Evolutionary conservation across 768 basidiomycete genomes (phyloP).

Genomic region (Termitomyces sp.): DNA sequence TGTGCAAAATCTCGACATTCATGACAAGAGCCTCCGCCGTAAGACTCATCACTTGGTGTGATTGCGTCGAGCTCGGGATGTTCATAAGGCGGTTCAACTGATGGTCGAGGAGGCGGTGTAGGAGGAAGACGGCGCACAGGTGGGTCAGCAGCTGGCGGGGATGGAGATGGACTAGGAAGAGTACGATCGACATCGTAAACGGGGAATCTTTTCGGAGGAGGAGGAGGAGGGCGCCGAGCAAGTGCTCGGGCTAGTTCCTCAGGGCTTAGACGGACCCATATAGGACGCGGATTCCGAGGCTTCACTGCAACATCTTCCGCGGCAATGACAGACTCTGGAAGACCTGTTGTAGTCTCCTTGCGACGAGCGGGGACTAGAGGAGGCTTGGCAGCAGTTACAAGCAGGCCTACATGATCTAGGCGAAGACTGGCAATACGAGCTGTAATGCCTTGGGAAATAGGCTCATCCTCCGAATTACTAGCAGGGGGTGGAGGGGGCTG

Average conservation of each 20-base stretch:
- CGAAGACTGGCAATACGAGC: slow-evolving; percentile 30
- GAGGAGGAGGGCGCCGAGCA: slow-evolving; percentile 32
- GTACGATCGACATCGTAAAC: neutral
- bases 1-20: slow-evolving; percentile 41
- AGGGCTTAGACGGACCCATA: slow-evolving; percentile 14
- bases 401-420: slow-evolving; percentile 17
- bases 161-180: slow-evolving; percentile 1
- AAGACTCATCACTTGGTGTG: slow-evolving; percentile 4
- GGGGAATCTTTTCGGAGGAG: slow-evolving; percentile 17
- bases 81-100: slow-evolving; percentile 16
- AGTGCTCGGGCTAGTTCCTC: slow-evolving; percentile 22
- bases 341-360: neutral
- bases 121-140: slow-evolving; percentile 27
- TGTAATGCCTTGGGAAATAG: slow-evolving; percentile 19
- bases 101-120: slow-evolving; percentile 24
- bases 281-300: slow-evolving; percentile 6
- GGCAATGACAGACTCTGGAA: neutral
- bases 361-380: slow-evolving; percentile 17
- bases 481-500: slow-evolving; percentile 21
- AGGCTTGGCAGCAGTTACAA: slow-evolving; percentile 7
- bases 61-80: slow-evolving; percentile 8
- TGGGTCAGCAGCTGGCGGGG: slow-evolving; percentile 2
- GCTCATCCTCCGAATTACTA: slow-evolving; percentile 2
- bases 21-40: slow-evolving; percentile 27
- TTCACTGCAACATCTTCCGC: neutral